Percentiles rank a stretch among this genome's conserved stretches.
Conservation (phyloP, 805 yeast genomes). For the Cyberlindnera sargentensis region DNA sequence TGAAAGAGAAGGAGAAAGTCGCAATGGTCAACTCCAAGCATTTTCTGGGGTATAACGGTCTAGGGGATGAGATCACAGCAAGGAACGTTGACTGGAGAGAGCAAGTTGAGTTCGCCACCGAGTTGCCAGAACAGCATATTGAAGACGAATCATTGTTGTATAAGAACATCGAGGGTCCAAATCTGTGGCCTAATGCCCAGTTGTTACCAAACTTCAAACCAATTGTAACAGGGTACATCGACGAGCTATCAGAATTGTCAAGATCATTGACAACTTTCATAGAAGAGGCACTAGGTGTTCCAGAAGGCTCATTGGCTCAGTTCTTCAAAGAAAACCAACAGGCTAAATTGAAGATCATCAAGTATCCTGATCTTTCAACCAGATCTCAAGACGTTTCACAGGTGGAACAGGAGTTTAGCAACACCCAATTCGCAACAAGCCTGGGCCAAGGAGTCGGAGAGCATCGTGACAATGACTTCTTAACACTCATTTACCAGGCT, state of each 20-base stretch:
- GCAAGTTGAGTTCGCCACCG: constrained; percentile 41
- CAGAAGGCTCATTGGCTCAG: constrained; percentile 34
- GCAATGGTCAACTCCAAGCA: constrained; percentile 38
- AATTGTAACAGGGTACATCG: constrained; percentile 29
- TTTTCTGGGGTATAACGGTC: constrained; percentile 38
- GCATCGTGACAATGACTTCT: constrained; percentile 58
- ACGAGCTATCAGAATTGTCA: constrained; percentile 38
- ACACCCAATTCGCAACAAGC: constrained; percentile 32
- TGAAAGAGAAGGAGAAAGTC: constrained; percentile 30
- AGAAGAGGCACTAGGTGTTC: constrained; percentile 49
- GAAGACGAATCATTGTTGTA: constrained; percentile 27
- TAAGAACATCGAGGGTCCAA: constrained; percentile 40
- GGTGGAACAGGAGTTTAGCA: constrained; percentile 37
- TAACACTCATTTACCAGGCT: constrained; percentile 56
- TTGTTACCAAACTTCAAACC: constrained; percentile 31
- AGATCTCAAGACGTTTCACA: constrained; percentile 16
- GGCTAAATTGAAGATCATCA: constrained; percentile 37
- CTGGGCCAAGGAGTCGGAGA: constrained; percentile 31
- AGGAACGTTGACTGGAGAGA: constrained; percentile 42
- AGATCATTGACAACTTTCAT: constrained; percentile 38
- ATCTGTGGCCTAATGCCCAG: constrained; percentile 35
- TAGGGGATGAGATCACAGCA: constrained; percentile 42
- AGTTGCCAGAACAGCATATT: constrained; percentile 36
- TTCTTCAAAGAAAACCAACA: constrained; percentile 41
- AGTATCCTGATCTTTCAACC: constrained; percentile 31